Conservation (phyloP, 2,329 filamentous ascomycete species). For the Esteya vermicola region DNA sequence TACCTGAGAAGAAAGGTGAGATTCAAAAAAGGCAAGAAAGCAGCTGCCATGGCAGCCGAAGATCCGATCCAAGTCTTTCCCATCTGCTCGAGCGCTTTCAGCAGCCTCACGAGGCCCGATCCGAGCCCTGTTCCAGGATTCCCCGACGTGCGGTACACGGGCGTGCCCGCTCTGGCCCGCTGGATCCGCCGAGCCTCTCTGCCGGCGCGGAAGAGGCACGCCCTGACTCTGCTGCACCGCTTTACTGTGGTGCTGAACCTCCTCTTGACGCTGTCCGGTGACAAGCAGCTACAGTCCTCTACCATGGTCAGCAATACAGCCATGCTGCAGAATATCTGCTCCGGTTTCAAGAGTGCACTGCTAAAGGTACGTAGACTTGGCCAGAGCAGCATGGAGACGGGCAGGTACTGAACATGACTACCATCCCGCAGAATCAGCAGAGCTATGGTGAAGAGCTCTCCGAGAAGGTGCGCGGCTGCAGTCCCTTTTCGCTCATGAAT, state of each 20-base stretch:
- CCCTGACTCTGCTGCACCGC: constrained; percentile 1
- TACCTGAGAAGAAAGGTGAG: background rate
- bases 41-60: background rate
- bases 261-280: background rate
- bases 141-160: background rate
- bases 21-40: background rate
- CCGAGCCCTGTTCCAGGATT: background rate
- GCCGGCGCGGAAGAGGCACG: constrained; percentile 2
- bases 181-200: constrained; percentile 5
- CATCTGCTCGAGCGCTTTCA: constrained; percentile 4
- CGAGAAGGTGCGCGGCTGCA: background rate
- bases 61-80: constrained; percentile 2
- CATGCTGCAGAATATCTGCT: background rate
- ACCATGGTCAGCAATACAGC: background rate
- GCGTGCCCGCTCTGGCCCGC: constrained; percentile 3
- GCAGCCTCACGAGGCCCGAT: background rate
- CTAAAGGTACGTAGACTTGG: too few species aligned
- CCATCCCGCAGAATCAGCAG: background rate
- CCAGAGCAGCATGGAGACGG: too few species aligned
- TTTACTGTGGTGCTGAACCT: background rate
- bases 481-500: background rate
- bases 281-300: background rate
- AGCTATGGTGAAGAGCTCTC: background rate
- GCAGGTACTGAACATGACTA: background rate
- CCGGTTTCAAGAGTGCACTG: background rate